Conservation (phyloP, 176 grass and related monocot species). For the Triticum dicoccoides region DNA sequence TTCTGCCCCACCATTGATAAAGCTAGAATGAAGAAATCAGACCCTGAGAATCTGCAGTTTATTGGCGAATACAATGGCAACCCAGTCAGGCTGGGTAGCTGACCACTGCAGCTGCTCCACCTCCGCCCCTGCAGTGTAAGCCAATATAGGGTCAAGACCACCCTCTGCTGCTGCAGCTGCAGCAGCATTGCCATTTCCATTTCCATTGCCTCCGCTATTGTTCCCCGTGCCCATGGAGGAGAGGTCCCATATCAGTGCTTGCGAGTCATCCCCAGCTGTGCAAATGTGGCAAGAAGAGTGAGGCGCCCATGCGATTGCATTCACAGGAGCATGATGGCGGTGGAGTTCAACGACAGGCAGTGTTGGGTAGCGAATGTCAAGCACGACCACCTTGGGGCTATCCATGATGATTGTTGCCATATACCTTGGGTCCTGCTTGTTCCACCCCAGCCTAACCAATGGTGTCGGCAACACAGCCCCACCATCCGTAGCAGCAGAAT, state of each 20-base stretch:
- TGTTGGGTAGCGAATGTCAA: slow-evolving; percentile 95
- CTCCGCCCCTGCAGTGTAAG: slow-evolving; percentile 92
- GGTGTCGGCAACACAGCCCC: slow-evolving; percentile 52
- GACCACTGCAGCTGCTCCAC: slow-evolving; percentile 99
- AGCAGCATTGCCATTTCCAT: slow-evolving; percentile 37
- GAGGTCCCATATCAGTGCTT: slow-evolving; percentile 95
- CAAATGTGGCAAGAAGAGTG: slow-evolving; percentile 97
- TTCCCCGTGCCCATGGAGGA: slow-evolving; percentile 79
- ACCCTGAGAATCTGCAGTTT: slow-evolving; percentile 95
- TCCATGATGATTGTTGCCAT: slow-evolving; percentile 99
- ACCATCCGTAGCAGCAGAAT: slow-evolving; percentile 36
- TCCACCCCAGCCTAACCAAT: slow-evolving; percentile 87
- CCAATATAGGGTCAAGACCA: slow-evolving; percentile 85
- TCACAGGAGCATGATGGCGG: slow-evolving; percentile 86
- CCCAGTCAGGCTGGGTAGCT: slow-evolving; percentile 92
- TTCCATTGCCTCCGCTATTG: slow-evolving; percentile 39
- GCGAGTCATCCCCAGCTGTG: slow-evolving; percentile 83
- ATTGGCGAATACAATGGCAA: slow-evolving; percentile 82
- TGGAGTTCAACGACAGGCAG: slow-evolving; percentile 93
- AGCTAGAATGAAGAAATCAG: slow-evolving; percentile 38
- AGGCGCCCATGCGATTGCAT: slow-evolving; percentile 91
- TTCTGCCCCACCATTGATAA: neutral
- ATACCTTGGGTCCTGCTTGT: slow-evolving; percentile 99
- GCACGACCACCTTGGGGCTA: slow-evolving; percentile 91
- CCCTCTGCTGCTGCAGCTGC: slow-evolving; percentile 58